phyloP scores from a whole-genome alignment of 495 filamentous ascomycete genomes.

The Durotheca rogersii region DNA sequence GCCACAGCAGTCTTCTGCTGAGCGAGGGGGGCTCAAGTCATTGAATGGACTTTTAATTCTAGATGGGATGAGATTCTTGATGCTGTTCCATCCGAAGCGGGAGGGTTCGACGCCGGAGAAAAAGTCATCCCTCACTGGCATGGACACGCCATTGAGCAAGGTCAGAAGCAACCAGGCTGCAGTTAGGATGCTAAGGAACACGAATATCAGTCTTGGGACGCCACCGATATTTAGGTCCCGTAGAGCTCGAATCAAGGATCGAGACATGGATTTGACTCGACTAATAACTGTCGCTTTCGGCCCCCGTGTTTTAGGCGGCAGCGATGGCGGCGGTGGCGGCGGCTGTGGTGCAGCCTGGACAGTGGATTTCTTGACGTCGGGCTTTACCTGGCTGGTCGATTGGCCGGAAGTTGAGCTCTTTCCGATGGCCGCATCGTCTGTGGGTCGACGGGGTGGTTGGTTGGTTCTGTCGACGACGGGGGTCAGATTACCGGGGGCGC shows the following conservation, averaged over 20 bases:
- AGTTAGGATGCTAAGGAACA: slow-evolving; percentile 5
- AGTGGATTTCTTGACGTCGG: too few species aligned
- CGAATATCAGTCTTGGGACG: not conserved
- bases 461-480: too few species aligned
- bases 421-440: too few species aligned
- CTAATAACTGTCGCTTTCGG: too few species aligned
- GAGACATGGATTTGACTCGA: not conserved
- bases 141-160: not conserved
- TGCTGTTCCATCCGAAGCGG: not conserved
- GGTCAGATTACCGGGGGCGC: not conserved
- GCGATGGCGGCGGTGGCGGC: too few species aligned
- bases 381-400: too few species aligned
- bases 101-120: not conserved
- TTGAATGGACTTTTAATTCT: not conserved
- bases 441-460: too few species aligned
- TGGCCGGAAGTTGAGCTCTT: too few species aligned
- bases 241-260: not conserved
- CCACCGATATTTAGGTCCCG: not conserved
- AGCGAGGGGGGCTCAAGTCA: too few species aligned
- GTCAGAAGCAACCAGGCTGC: slow-evolving; percentile 8
- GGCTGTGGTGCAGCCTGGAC: too few species aligned
- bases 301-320: too few species aligned
- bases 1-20: too few species aligned
- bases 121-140: not conserved
- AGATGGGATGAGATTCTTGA: not conserved